phyloP scores from a whole-genome alignment of 495 filamentous ascomycete genomes.

The Melanomma pulvis-pyrius region DNA sequence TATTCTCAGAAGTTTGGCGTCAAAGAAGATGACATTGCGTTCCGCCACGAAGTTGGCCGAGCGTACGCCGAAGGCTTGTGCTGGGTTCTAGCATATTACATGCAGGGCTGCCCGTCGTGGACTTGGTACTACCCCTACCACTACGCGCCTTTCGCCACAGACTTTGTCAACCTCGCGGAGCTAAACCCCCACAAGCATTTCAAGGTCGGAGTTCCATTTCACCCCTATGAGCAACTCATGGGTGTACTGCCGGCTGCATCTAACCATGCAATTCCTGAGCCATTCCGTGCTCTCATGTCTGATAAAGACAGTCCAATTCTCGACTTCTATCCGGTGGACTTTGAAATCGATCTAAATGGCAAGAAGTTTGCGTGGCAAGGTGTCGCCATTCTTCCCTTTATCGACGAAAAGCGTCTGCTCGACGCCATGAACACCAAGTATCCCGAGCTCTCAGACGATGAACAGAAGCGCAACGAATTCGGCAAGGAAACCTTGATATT shows the following conservation, averaged over 20 bases:
- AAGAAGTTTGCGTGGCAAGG: slow-evolving; percentile 99
- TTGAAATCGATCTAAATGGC: slow-evolving; percentile 89
- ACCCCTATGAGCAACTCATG: slow-evolving; percentile 97
- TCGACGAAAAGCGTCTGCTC: slow-evolving; percentile 86
- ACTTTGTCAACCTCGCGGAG: slow-evolving; percentile 83
- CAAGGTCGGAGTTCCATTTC: slow-evolving; percentile 82
- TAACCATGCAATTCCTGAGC: slow-evolving; percentile 82
- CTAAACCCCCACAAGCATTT: slow-evolving; percentile 70
- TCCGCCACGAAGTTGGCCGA: slow-evolving; percentile 88
- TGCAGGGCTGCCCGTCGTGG: slow-evolving; percentile 97
- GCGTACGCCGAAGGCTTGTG: slow-evolving; percentile 95
- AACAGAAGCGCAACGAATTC: slow-evolving; percentile 74
- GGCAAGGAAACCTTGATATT: slow-evolving; percentile 81
- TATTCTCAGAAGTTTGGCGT: slow-evolving; percentile 98
- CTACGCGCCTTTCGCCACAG: slow-evolving; percentile 95
- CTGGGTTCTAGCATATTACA: slow-evolving; percentile 98
- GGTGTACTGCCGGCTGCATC: slow-evolving; percentile 92
- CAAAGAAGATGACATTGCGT: slow-evolving; percentile 76
- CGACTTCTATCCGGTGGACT: slow-evolving; percentile 96
- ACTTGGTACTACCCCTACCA: slow-evolving; percentile 99
- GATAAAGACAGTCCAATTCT: slow-evolving; percentile 85
- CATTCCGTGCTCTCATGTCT: slow-evolving; percentile 88
- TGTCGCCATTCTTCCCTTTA: slow-evolving; percentile 90
- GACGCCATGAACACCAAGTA: slow-evolving; percentile 82
- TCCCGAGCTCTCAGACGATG: slow-evolving; percentile 75